Base-by-base conservation (phyloP, 805 yeast species). In the Myxozyma lipomycoides region DNA sequence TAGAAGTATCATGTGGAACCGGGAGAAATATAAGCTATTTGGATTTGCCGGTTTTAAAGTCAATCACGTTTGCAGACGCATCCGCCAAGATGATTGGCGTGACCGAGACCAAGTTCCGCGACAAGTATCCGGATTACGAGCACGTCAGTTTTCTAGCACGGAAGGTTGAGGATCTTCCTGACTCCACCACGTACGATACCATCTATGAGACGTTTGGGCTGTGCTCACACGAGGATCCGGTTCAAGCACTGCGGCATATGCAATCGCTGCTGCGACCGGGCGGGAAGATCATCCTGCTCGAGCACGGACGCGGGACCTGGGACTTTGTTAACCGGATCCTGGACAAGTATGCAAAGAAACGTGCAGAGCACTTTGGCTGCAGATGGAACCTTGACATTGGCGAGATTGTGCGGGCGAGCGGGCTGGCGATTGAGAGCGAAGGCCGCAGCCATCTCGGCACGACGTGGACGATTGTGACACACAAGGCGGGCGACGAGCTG, bases 301-400 rank as follows among this genome's bases (percentile, higher is more conserved):
- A 93, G 66, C 98, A 93, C 64, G 98, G 98, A 1, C 75, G 96
- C 61, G 87, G 96, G 48, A 74, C 80, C 0, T 88, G 82, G 72
- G 83, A 81, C 46, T 79, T 83, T 46, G 78, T 93, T 59, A 93
- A 93, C 68, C 77, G 79, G 25, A 80, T 84, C 49, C 73, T 93
- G 66, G 97, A 93, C 67, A 78, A 79, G 53, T 75, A 93, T 56
- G 90, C 96, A 2, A 89, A 81, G 55, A 78, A 80, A 60, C 83
- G 96, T 68, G 78, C 90, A 70, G 79, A 84, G 52, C 81, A 83
- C 2, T 93, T 98, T 97, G 98, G 96, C 1, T 93, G 98, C 68
- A 75, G 98, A 64, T 93, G 98, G 97, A 93, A 93, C 65, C 72
- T 93, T 56, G 98, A 93, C 64, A 86, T 93, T 59, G 95, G 90